Evolutionary conservation across 352 stramenopile species (phyloP).

Genomic region (Globisporangium splendens): DNA sequence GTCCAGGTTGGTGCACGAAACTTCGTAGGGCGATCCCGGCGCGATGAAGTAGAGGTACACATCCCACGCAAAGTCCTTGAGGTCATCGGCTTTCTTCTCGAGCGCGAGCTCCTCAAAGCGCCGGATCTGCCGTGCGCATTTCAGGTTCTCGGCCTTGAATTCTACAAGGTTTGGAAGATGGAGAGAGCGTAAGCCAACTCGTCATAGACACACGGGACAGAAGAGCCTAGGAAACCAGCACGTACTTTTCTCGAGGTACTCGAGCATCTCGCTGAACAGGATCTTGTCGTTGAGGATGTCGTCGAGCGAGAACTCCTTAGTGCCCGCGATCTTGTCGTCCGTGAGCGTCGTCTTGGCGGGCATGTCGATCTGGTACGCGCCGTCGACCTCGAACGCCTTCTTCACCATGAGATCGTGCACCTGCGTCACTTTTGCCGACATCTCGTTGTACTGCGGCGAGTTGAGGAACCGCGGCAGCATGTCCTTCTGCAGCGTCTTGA

Average conservation of each 20-base stretch:
- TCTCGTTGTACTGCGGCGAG: slow-evolving; percentile 73
- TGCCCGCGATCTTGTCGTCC: slow-evolving; percentile 47
- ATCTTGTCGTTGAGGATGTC: slow-evolving; percentile 81
- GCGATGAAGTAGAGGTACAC: slow-evolving; percentile 85
- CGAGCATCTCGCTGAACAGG: slow-evolving; percentile 79
- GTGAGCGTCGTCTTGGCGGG: slow-evolving; percentile 48
- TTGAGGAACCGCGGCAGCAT: slow-evolving; percentile 80
- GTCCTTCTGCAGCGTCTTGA: slow-evolving; percentile 83
- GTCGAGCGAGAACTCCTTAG: slow-evolving; percentile 69
- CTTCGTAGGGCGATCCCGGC: slow-evolving; percentile 64
- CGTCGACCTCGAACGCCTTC: slow-evolving; percentile 62
- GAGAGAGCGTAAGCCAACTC: neutral
- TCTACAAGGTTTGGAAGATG: slow-evolving; percentile 26
- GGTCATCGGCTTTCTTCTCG: slow-evolving; percentile 61
- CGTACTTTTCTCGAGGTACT: slow-evolving; percentile 84
- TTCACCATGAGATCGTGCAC: slow-evolving; percentile 63
- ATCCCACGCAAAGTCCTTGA: slow-evolving; percentile 80
- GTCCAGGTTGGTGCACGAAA: slow-evolving; percentile 81
- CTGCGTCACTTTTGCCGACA: slow-evolving; percentile 48
- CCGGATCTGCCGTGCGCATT: slow-evolving; percentile 76
- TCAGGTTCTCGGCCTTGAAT: slow-evolving; percentile 85
- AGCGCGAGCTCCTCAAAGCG: slow-evolving; percentile 74
- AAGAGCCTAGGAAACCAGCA: neutral
- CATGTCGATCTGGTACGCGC: slow-evolving; percentile 65
- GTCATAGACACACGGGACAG: neutral